These are phyloP conservation scores for Penicillium soppii DNA, from an alignment of 495 filamentous ascomycete genomes.

Conservation along the genomic window DNA sequence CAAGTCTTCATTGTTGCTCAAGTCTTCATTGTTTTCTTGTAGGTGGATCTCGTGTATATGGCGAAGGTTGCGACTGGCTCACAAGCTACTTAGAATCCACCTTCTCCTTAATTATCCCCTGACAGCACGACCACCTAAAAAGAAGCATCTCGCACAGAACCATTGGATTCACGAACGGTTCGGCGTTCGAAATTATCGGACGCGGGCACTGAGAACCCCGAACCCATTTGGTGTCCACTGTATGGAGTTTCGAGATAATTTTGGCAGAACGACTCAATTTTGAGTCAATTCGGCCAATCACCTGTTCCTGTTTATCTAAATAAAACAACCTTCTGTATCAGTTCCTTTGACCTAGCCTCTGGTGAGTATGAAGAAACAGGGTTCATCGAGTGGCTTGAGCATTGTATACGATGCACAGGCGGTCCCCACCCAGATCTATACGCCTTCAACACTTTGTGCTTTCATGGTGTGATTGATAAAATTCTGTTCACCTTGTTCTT, in stretches of 20 bases:
- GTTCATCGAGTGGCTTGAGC: background rate
- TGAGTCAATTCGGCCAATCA: background rate
- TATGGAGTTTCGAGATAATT: slow-evolving; percentile 1
- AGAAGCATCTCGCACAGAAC: slow-evolving; percentile 9
- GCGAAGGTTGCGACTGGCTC: background rate
- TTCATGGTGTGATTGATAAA: too few species aligned
- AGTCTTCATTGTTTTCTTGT: background rate
- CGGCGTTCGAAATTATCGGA: slow-evolving; percentile 11
- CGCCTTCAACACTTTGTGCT: background rate
- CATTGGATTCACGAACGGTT: slow-evolving; percentile 11
- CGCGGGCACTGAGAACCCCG: background rate
- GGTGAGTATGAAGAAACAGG: background rate
- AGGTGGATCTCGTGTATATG: background rate
- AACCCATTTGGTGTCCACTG: slow-evolving; percentile 5
- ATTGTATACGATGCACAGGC: background rate
- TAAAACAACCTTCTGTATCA: background rate
- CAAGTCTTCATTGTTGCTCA: too few species aligned
- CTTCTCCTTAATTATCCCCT: slow-evolving; percentile 12
- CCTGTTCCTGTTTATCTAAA: background rate
- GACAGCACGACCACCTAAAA: slow-evolving; percentile 12
- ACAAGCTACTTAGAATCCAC: background rate
- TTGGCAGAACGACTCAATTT: slow-evolving; percentile 9
- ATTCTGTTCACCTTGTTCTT: too few species aligned
- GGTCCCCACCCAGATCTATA: background rate
- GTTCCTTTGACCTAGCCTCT: background rate